Conservation (phyloP, 2,329 filamentous ascomycete genomes). For the Fusarium proliferatum region DNA sequence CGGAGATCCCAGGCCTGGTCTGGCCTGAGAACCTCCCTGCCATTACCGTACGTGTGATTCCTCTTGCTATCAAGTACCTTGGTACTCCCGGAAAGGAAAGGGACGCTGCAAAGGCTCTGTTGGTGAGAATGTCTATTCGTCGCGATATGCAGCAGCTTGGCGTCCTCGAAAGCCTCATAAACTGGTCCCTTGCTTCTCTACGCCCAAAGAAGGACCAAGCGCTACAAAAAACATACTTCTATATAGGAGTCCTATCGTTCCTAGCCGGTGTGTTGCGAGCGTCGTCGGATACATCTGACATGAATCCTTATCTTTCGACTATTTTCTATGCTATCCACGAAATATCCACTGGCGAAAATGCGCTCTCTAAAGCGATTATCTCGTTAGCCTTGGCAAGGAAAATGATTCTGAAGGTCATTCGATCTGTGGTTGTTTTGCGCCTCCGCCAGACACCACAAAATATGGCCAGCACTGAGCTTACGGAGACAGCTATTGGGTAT, state of each 20-base stretch:
- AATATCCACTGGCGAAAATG: conserved; percentile 64
- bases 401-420: conserved; percentile 84
- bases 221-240: conserved; percentile 73
- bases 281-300: conserved; percentile 78
- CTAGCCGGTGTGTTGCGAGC: conserved; percentile 77
- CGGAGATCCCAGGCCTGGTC: conserved; percentile 59
- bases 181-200: conserved; percentile 76
- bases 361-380: conserved; percentile 64
- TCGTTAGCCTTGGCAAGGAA: conserved; percentile 85
- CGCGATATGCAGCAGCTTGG: conserved; percentile 87
- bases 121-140: conserved; percentile 85
- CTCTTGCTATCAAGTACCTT: conserved; percentile 77
- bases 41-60: conserved; percentile 76
- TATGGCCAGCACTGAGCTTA: conserved; percentile 61
- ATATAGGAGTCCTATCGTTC: conserved; percentile 83
- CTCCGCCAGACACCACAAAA: conserved; percentile 63
- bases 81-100: conserved; percentile 84
- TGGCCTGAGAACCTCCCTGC: conserved; percentile 73
- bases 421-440: conserved; percentile 76
- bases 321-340: conserved; percentile 75
- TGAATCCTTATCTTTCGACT: conserved; percentile 71
- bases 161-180: conserved; percentile 73
- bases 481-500: conserved; percentile 86
- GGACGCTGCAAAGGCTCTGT: conserved; percentile 84
- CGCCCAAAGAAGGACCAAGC: conserved; percentile 53